These are phyloP conservation scores for Mortierella sp. DNA, from an alignment of 371 early-diverging fungal species.

Conservation along the genomic window DNA sequence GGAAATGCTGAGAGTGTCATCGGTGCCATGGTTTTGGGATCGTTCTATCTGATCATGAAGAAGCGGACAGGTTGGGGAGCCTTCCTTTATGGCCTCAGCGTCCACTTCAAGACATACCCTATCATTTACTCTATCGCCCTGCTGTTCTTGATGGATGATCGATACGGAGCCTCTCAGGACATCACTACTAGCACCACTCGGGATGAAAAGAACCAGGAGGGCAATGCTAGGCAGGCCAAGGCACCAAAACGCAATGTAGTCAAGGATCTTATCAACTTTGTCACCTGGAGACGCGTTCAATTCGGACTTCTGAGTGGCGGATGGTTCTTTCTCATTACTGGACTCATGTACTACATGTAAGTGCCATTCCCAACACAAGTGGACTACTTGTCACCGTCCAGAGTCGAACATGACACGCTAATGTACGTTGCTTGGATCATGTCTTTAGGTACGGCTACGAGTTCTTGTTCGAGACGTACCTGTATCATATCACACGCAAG, in stretches of 20 bases:
- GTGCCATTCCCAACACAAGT: conserved; percentile 9
- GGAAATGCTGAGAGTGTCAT: conserved; percentile 94
- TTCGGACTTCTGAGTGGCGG: conserved; percentile 79
- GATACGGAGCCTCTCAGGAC: conserved; percentile 12
- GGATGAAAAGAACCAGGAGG: conserved; percentile 4
- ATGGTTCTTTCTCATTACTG: conserved; percentile 76
- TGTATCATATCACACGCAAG: conserved; percentile 94
- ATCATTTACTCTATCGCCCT: conserved; percentile 90
- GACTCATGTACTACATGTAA: conserved; percentile 78
- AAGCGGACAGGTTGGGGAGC: conserved; percentile 68
- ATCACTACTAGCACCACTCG: too few species aligned
- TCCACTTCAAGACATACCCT: conserved; percentile 98
- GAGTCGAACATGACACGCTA: too few species aligned
- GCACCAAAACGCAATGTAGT: conserved; percentile 9
- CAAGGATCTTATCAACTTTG: conserved; percentile 47
- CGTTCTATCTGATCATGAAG: conserved; percentile 75
- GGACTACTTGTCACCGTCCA: too few species aligned
- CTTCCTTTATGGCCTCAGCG: conserved; percentile 87
- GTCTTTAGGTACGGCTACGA: conserved; percentile 79
- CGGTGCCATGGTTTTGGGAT: conserved; percentile 78
- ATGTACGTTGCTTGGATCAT: not conserved
- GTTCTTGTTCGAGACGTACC: conserved; percentile 90
- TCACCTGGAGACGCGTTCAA: conserved; percentile 68
- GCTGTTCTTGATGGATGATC: conserved; percentile 69
- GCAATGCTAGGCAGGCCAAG: too few species aligned